Evolutionary conservation across 225 moss, liverwort and hornwort genomes (phyloP).

Genomic region (Anthoceros angustus): DNA sequence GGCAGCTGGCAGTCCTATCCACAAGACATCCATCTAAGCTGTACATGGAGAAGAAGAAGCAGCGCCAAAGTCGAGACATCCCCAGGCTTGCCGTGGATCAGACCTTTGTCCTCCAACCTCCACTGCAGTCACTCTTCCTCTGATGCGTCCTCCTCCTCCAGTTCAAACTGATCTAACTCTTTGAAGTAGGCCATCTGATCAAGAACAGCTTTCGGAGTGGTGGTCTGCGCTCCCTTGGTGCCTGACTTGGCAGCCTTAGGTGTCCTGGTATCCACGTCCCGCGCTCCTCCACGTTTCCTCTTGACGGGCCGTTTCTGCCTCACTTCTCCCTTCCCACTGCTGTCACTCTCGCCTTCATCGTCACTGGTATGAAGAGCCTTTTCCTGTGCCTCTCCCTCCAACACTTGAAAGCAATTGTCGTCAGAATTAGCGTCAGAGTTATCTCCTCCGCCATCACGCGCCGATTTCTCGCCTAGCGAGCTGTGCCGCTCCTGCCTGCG

Average conservation of each 20-base stretch:
- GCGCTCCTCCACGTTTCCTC: background rate
- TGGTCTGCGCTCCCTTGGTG: background rate
- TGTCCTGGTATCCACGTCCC: background rate
- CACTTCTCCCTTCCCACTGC: background rate
- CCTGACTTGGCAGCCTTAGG: background rate
- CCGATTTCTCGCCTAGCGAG: background rate
- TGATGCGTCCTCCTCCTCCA: background rate
- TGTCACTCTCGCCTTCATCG: background rate
- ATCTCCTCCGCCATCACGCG: background rate
- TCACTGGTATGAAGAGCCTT: background rate
- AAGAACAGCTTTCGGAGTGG: constrained; percentile 2
- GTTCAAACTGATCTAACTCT: background rate
- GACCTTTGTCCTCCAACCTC: background rate
- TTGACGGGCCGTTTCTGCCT: background rate
- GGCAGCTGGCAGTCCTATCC: no score
- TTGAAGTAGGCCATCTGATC: constrained; percentile 1
- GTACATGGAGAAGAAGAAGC: no score
- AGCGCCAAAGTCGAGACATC: no score
- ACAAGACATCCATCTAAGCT: no score
- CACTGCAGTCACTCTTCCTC: background rate
- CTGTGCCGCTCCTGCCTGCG: background rate
- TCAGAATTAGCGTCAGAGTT: no score
- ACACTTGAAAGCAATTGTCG: no score
- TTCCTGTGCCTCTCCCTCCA: background rate
- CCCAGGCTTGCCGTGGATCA: no score